Base-by-base conservation (phyloP, 1,139 yeast genomes). In the Scheffersomyces quercinus region DNA sequence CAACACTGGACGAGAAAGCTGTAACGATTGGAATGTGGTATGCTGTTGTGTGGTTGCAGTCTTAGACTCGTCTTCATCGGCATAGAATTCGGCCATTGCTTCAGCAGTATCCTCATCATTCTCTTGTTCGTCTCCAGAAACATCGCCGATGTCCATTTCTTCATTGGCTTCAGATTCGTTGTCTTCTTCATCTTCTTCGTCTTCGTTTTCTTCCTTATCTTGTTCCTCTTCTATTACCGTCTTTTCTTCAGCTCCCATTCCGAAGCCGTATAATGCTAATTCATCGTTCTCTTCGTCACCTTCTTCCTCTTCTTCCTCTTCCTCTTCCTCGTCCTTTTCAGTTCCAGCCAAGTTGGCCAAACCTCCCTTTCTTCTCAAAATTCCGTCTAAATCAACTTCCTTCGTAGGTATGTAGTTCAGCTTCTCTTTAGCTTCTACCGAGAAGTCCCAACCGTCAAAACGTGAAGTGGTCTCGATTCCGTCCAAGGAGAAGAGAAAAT, bases 1-100 rank as follows among this genome's bases (percentile, higher is more conserved):
- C 50, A 91, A 71, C 3, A 93, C 81, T 0, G 99, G 99, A 58
- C 99, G 82, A 0, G 98, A 90, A 35, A 93, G 75, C 43, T 88
- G 85, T 43, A 93, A 71, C 1, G 87, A 73, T 56, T 85, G 87
- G 70, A 93, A 95, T 6, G 85, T 78, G 37, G 74, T 71, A 58
- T 85, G 88, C 1, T 75, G 54, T 38, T 69, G 73, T 15, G 65
- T 67, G 48, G 67, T 69, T 13, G 59, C 53, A 34, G 75, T 68
- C 2, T 70, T 69, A 2, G 71, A 66, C 39, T 76, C 75, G 55
- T 79, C 82, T 37, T 71, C 77, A 41, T 73, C 77, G 20, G 86
- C 90, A 59, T 78, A 85, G 57, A 83, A 86, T 38, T 81, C 75
- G 1, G 86, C 85, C 51, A 84, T 79, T 24, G 82, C 88, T 58